phyloP scores from a whole-genome alignment of 495 filamentous ascomycete species.

The Hypoxylon cercidicola region DNA sequence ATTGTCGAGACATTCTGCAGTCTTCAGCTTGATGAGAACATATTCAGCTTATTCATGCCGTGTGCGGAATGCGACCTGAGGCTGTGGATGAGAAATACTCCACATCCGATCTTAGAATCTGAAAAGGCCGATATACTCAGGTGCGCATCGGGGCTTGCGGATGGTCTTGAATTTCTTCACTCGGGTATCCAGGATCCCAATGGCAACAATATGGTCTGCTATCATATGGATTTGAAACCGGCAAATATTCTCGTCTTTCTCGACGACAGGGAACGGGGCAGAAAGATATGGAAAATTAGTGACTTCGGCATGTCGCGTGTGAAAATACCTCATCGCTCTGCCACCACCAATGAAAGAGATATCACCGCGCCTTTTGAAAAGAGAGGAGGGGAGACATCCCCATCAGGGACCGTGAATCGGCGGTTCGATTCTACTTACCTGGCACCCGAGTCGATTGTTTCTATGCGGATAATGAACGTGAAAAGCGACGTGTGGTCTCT shows the following conservation, averaged over 20 bases:
- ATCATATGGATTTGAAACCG: constrained; percentile 55
- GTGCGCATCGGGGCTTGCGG: constrained; percentile 46
- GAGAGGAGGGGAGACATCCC: constrained; percentile 19
- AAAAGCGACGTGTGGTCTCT: constrained; percentile 53
- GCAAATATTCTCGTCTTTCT: constrained; percentile 50
- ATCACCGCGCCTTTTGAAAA: constrained; percentile 35
- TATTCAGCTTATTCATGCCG: constrained; percentile 55
- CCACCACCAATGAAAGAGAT: constrained; percentile 34
- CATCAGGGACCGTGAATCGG: constrained; percentile 37
- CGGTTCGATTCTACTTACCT: constrained; percentile 47
- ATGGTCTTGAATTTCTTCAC: constrained; percentile 51
- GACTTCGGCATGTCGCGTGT: constrained; percentile 55
- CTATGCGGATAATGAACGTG: constrained; percentile 43
- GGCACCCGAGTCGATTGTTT: constrained; percentile 44
- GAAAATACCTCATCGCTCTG: constrained; percentile 28
- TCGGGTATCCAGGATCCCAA: constrained; percentile 43
- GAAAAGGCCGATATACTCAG: constrained; percentile 44
- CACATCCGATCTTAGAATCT: constrained; percentile 9
- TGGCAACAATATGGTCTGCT: constrained; percentile 45
- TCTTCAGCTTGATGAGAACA: constrained; percentile 39
- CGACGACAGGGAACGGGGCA: constrained; percentile 27
- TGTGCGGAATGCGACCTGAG: constrained; percentile 49
- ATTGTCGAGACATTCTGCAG: constrained; percentile 49
- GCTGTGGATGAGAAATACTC: constrained; percentile 41
- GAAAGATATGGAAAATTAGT: constrained; percentile 51